A percentile compares a stretch with the other conserved stretches of the same genome.
phyloP scores from a whole-genome alignment of 2,329 filamentous ascomycete species.

The Neodidymelliopsis sp. region DNA sequence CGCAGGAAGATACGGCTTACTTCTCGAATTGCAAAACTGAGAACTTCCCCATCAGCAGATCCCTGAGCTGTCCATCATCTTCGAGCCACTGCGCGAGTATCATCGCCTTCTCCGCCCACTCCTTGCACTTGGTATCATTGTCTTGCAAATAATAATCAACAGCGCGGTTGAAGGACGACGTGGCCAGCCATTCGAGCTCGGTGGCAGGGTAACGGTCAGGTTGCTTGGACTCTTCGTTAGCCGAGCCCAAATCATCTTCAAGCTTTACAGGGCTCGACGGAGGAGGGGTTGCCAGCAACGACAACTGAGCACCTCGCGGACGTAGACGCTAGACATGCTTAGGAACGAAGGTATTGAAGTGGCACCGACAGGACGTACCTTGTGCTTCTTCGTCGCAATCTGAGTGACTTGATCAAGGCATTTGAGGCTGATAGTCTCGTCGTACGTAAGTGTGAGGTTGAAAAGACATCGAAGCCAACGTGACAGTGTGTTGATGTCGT shows the following conservation, averaged over 20 bases:
- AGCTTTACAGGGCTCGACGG: conserved; percentile 21
- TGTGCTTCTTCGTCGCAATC: conserved; percentile 37
- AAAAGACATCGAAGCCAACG: conserved; percentile 83
- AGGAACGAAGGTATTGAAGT: conserved; percentile 3
- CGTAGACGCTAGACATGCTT: conserved; percentile 10
- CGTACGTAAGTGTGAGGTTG: conserved; percentile 67
- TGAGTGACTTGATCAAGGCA: conserved; percentile 69
- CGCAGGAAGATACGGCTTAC: background rate
- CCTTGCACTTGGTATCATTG: conserved; percentile 62
- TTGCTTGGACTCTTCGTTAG: conserved; percentile 43
- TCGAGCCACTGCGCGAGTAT: conserved; percentile 65
- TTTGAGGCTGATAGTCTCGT: conserved; percentile 63
- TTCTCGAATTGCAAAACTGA: conserved; percentile 57
- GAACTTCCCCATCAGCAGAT: conserved; percentile 54
- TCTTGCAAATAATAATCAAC: conserved; percentile 64
- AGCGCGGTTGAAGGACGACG: conserved; percentile 67
- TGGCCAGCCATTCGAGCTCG: conserved; percentile 80
- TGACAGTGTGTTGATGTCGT: conserved; percentile 67
- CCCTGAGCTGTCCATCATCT: conserved; percentile 54
- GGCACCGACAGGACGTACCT: conserved; percentile 28
- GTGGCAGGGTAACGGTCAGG: conserved; percentile 65
- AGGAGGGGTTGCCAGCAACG: conserved; percentile 16
- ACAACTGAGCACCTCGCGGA: background rate
- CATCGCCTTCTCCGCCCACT: conserved; percentile 71
- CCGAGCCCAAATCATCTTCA: conserved; percentile 7